Percentiles rank a stretch among this genome's conserved stretches.
Evolutionary conservation across 768 basidiomycete species (phyloP).

Genomic region (Leucocoprinus leucothites): DNA sequence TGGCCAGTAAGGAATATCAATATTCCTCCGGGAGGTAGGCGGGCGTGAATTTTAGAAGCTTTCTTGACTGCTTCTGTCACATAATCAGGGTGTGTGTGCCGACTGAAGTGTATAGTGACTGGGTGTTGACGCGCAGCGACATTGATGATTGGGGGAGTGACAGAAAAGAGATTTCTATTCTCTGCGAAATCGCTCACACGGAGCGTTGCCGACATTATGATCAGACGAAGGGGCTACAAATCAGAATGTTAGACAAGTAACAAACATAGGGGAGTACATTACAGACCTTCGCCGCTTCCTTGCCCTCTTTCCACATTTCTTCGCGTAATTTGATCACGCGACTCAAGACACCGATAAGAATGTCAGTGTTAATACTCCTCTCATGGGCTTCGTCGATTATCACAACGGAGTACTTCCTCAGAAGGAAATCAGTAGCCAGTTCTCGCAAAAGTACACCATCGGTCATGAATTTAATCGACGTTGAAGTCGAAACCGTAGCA

Average conservation of each 20-base stretch:
- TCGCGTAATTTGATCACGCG: conserved; percentile 89
- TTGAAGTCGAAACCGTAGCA: conserved; percentile 84
- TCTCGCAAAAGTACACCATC: conserved; percentile 96
- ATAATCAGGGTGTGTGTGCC: conserved; percentile 84
- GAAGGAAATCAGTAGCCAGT: conserved; percentile 87
- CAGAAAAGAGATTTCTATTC: conserved; percentile 76
- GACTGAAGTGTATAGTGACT: conserved; percentile 91
- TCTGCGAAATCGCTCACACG: conserved; percentile 90
- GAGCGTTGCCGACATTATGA: conserved; percentile 99
- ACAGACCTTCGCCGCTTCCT: conserved; percentile 65
- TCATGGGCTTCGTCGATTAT: conserved; percentile 99
- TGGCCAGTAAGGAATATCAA: conserved; percentile 95
- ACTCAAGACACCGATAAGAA: conserved; percentile 94
- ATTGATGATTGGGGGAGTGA: conserved; percentile 87
- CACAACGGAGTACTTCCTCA: conserved; percentile 91
- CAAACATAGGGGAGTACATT: neutral
- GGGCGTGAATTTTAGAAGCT: conserved; percentile 85
- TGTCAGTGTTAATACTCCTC: conserved; percentile 96
- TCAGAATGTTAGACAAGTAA: conserved; percentile 2
- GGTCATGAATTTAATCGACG: conserved; percentile 99
- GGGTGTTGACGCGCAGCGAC: conserved; percentile 91
- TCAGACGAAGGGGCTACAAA: conserved; percentile 75
- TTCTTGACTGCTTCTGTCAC: conserved; percentile 90
- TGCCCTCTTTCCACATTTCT: conserved; percentile 80
- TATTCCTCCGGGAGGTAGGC: conserved; percentile 90